Evolutionary conservation across 1,284 basidiomycete genomes (phyloP).

Genomic region (Athelia sp.): DNA sequence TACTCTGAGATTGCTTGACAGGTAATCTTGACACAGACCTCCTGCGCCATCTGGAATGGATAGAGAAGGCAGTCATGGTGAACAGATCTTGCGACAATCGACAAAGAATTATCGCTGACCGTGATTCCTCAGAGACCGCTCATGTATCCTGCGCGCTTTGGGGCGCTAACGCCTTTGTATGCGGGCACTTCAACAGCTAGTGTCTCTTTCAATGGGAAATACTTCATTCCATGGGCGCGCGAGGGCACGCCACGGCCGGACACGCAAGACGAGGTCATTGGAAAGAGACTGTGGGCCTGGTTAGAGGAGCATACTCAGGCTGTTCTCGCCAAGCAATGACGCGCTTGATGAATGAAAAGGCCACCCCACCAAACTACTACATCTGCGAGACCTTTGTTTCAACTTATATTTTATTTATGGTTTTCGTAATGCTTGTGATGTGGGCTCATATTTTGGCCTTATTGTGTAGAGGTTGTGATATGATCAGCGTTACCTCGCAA

Average conservation of each 20-base stretch:
- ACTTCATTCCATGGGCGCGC: constrained; percentile 28
- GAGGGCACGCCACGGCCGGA: constrained; percentile 13
- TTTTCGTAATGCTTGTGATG: too few species aligned
- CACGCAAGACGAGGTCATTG: constrained; percentile 17
- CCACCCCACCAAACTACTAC: too few species aligned
- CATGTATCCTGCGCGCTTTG: not conserved
- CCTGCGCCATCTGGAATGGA: constrained; percentile 24
- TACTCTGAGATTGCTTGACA: not conserved
- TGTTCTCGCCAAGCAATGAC: not conserved
- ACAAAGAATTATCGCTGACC: not conserved
- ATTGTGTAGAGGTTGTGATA: too few species aligned
- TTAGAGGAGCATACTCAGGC: constrained; percentile 23
- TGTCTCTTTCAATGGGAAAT: constrained; percentile 8
- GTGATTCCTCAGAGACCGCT: constrained; percentile 3
- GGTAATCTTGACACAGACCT: constrained; percentile 43
- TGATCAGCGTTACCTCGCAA: too few species aligned
- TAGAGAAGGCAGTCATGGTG: not conserved
- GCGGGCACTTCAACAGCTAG: not conserved
- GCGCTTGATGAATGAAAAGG: too few species aligned
- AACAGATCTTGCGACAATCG: not conserved
- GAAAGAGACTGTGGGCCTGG: constrained; percentile 24
- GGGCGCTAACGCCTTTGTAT: not conserved
- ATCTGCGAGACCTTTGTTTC: too few species aligned
- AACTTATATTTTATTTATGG: too few species aligned
- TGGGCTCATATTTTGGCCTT: too few species aligned